Percentiles rank a stretch among this genome's conserved stretches.
Conservation (phyloP, 2,329 filamentous ascomycete species). For the Juglanconis oblonga region DNA sequence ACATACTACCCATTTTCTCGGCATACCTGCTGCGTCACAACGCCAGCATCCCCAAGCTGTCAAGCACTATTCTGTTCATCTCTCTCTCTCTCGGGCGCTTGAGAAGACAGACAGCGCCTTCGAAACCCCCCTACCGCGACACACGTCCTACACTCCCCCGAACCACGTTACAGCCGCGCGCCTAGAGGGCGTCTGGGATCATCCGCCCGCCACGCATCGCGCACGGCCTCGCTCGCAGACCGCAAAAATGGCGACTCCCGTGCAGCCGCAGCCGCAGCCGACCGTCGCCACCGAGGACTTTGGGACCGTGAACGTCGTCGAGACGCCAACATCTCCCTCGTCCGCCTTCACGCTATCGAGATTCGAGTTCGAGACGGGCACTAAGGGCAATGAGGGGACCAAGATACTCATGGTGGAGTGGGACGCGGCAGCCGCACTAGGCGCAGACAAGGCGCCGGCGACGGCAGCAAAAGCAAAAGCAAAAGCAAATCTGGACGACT, state of each 20-base stretch:
- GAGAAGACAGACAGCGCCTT: neutral
- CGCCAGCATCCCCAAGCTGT: slow-evolving; percentile 2
- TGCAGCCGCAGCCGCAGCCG: slow-evolving; percentile 1
- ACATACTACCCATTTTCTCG: neutral
- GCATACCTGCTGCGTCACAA: slow-evolving; percentile 1
- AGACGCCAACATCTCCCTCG: slow-evolving; percentile 43
- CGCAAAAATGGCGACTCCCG: neutral
- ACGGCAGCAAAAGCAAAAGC: slow-evolving; percentile 7
- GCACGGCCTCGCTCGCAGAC: slow-evolving; percentile 3
- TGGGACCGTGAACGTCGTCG: slow-evolving; percentile 26
- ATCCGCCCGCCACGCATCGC: neutral
- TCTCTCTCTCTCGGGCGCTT: neutral
- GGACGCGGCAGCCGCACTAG: slow-evolving; percentile 45
- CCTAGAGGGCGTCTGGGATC: slow-evolving; percentile 10
- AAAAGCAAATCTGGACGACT: slow-evolving; percentile 34
- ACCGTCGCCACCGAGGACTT: slow-evolving; percentile 8
- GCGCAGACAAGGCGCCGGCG: neutral
- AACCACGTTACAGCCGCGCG: slow-evolving; percentile 14
- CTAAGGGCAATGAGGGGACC: slow-evolving; percentile 73
- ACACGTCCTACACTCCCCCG: neutral
- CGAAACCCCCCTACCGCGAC: neutral
- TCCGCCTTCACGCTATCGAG: slow-evolving; percentile 63
- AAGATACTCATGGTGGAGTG: slow-evolving; percentile 95
- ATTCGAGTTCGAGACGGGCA: slow-evolving; percentile 78
- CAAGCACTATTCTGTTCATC: neutral